Percentiles rank a stretch among this genome's conserved stretches.
Evolutionary conservation across 1,284 basidiomycete genomes (phyloP).

Genomic region (Lentinula novae-zelandiae): DNA sequence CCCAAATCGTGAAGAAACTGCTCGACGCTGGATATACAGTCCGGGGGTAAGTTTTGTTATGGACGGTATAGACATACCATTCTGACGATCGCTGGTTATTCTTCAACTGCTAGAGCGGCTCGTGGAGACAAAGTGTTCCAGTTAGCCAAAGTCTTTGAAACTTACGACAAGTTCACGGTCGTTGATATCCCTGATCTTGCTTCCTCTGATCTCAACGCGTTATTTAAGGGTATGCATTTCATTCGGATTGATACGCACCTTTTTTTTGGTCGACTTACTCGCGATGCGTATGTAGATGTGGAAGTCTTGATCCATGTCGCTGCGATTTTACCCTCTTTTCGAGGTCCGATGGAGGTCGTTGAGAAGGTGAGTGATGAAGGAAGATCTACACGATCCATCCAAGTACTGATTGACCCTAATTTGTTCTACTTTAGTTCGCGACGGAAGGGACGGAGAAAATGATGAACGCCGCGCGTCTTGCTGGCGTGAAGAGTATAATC

Average conservation of each 20-base stretch:
- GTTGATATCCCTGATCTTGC: conserved; percentile 5
- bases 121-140: conserved; percentile 4
- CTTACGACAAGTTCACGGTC: conserved; percentile 4
- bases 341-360: conserved; percentile 1
- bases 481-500: conserved; percentile 3
- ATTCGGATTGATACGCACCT: background rate
- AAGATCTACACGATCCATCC: background rate
- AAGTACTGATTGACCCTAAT: background rate
- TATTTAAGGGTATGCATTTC: background rate
- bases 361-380: background rate
- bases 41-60: background rate
- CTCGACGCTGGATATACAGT: conserved; percentile 7
- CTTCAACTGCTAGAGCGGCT: background rate
- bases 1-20: conserved; percentile 1
- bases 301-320: conserved; percentile 7
- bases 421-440: background rate
- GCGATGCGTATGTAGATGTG: background rate
- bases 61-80: background rate
- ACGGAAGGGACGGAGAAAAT: conserved; percentile 6
- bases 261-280: background rate
- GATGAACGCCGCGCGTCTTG: background rate
- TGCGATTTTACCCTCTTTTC: conserved; percentile 5
- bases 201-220: background rate
- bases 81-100: background rate
- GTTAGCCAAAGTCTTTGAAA: background rate